Evolutionary conservation across 306 rosid genomes (phyloP).

Genomic region (Trichosanthes cucumerina): DNA sequence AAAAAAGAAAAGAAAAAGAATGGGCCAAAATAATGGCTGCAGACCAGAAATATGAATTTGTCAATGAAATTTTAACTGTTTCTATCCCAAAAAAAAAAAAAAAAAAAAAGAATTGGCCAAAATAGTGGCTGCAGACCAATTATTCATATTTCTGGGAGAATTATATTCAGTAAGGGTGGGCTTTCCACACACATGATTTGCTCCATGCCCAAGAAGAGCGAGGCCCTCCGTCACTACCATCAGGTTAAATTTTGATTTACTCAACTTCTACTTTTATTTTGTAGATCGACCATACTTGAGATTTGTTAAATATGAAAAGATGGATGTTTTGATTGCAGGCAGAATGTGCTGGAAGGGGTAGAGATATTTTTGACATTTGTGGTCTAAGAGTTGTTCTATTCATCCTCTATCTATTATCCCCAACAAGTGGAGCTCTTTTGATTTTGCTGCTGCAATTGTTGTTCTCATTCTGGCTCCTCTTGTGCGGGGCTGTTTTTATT

Average conservation of each 20-base stretch:
- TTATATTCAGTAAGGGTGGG: conserved; percentile 69
- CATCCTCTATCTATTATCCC: background rate
- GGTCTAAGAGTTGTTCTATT: background rate
- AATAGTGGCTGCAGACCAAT: conserved; percentile 84
- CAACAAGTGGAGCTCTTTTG: background rate
- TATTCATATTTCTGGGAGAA: conserved; percentile 80
- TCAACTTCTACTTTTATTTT: background rate
- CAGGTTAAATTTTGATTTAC: conserved; percentile 33
- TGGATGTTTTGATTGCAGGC: conserved; percentile 45
- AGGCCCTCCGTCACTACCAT: conserved; percentile 51
- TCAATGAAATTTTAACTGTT: no score
- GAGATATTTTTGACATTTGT: background rate
- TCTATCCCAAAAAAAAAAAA: no score
- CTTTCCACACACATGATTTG: conserved; percentile 80
- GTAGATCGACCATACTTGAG: background rate
- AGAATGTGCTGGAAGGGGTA: conserved; percentile 43
- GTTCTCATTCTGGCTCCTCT: background rate
- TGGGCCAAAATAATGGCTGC: no score
- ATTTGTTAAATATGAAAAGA: background rate
- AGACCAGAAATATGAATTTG: no score
- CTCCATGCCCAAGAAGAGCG: conserved; percentile 78
- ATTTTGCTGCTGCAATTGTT: background rate
- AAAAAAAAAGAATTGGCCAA: no score
- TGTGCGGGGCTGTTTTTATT: background rate
- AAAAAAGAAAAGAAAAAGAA: no score